A percentile compares a stretch with the other conserved stretches of the same genome.
These are phyloP conservation scores for Tulasnella sp. DNA, from an alignment of 768 basidiomycete species.

Conservation along the genomic window DNA sequence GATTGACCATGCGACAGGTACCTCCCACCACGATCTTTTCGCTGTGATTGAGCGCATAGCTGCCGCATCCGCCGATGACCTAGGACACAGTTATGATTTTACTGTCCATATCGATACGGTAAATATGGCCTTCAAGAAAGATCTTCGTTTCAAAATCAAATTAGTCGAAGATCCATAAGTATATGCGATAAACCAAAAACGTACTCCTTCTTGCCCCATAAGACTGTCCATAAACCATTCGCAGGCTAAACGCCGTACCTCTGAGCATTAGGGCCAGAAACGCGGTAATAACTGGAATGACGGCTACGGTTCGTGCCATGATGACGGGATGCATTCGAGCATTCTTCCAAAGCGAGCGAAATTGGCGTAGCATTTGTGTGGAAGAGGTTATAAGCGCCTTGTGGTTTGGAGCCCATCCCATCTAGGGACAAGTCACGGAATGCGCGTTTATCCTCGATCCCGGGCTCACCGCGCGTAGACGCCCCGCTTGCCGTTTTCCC, in stretches of 20 bases:
- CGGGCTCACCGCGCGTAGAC: too few relatives aligned
- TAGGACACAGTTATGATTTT: background rate
- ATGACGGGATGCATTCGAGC: background rate
- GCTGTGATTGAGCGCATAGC: background rate
- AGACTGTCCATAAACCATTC: background rate
- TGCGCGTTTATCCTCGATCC: background rate
- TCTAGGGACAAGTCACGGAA: too few relatives aligned
- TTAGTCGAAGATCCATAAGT: background rate
- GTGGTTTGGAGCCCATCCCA: too few relatives aligned
- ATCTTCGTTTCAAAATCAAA: background rate
- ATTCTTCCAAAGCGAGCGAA: background rate
- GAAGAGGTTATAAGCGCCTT: background rate
- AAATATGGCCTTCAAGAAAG: background rate
- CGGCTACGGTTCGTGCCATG: background rate
- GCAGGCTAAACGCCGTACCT: background rate
- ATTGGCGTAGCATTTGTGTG: background rate
- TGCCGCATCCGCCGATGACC: background rate
- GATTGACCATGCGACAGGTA: background rate
- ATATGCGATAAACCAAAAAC: background rate
- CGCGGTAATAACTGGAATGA: background rate
- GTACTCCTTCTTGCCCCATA: background rate
- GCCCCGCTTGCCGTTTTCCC: too few relatives aligned
- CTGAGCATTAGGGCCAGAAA: background rate
- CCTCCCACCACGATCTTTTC: background rate
- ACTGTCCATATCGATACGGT: background rate